A percentile compares a stretch with the other conserved stretches of the same genome.
Evolutionary conservation across 176 grass and related monocot genomes (phyloP).

Genomic region (Aegilops bicornis): DNA sequence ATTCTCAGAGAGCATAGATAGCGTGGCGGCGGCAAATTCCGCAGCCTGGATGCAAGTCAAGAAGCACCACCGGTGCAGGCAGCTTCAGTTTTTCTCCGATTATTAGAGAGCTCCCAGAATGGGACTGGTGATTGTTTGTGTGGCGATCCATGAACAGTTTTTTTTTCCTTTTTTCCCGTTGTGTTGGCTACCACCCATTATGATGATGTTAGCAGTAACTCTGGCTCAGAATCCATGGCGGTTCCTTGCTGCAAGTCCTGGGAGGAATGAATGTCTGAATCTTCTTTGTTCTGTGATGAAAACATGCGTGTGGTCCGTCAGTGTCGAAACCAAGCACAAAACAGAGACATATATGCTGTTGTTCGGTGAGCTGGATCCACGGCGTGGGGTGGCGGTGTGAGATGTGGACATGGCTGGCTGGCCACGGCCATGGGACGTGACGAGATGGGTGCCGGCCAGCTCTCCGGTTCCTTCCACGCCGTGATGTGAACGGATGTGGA

Average conservation of each 20-base stretch:
- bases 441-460: neutral
- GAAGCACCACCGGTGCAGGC: neutral
- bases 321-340: neutral
- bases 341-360: neutral
- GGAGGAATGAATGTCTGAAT: neutral
- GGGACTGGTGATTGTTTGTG: neutral
- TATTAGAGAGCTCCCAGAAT: constrained; percentile 4
- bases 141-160: neutral
- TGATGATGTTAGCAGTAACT: neutral
- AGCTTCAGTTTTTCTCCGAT: constrained; percentile 15
- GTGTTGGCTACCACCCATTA: neutral
- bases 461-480: neutral
- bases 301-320: neutral
- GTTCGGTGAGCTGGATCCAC: neutral
- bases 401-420: neutral
- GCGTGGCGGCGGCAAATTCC: neutral
- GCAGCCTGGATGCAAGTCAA: neutral
- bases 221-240: neutral
- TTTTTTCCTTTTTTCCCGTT: neutral
- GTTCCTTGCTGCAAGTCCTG: neutral
- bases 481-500: neutral
- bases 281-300: neutral
- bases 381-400: neutral
- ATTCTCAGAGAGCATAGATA: neutral
- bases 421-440: too few species aligned